Conservation (phyloP, 2,329 filamentous ascomycete genomes). For the Fusarium sambucinum region DNA sequence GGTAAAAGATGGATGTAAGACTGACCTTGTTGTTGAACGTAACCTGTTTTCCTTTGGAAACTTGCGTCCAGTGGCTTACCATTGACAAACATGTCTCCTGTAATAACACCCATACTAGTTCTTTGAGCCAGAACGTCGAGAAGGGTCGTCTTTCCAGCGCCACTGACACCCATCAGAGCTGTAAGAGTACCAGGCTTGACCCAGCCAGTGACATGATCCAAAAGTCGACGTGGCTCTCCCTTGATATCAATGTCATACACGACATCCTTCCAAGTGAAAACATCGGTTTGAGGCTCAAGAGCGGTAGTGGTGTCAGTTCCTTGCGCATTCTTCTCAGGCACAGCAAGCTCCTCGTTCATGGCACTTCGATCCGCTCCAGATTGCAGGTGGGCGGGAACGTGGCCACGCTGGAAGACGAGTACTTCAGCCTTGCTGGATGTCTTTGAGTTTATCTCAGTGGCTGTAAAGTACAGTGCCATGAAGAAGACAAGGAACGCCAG, state of each 20-base stretch:
- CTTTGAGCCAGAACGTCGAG: constrained; percentile 61
- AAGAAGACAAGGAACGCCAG: constrained; percentile 74
- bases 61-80: constrained; percentile 66
- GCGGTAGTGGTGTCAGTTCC: constrained; percentile 41
- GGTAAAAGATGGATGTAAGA: accelerated
- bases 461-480: constrained; percentile 71
- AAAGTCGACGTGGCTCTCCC: constrained; percentile 73
- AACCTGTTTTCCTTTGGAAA: constrained; percentile 75
- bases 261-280: constrained; percentile 85
- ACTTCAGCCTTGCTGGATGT: constrained; percentile 74
- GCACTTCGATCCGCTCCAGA: constrained; percentile 44
- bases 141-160: constrained; percentile 60
- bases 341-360: constrained; percentile 49
- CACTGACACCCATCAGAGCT: constrained; percentile 76
- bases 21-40: constrained; percentile 73
- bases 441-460: constrained; percentile 73
- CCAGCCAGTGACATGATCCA: constrained; percentile 87
- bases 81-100: constrained; percentile 75
- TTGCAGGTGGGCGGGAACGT: constrained; percentile 59
- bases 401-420: constrained; percentile 73
- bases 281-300: constrained; percentile 61
- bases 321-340: constrained; percentile 42
- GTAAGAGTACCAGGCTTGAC: constrained; percentile 90
- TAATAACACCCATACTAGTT: constrained; percentile 71
- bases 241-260: constrained; percentile 81